A percentile compares a stretch with the other conserved stretches of the same genome.
These are phyloP conservation scores for Trypanosoma rangeli DNA, from an alignment of 208 protist genomes.

Conservation along the genomic window DNA sequence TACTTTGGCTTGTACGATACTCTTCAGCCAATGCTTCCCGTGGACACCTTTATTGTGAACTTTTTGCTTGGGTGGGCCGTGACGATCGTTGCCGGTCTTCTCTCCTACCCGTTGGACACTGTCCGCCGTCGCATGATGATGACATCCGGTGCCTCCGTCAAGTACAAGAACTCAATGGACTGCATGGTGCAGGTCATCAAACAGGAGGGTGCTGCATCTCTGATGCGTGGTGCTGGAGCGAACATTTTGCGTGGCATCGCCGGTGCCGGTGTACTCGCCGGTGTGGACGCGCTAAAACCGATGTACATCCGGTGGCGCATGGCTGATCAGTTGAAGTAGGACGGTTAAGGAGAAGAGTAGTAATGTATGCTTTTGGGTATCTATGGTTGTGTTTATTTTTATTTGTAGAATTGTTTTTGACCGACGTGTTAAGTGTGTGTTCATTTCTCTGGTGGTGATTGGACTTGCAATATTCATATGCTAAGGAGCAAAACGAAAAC, in stretches of 20 bases:
- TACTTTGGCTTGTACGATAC: conserved; percentile 97
- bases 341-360: not conserved
- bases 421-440: too few relatives aligned
- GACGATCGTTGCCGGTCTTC: conserved; percentile 66
- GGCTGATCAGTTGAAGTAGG: conserved; percentile 11
- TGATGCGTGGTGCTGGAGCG: conserved; percentile 70
- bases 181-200: conserved; percentile 64
- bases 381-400: too few relatives aligned
- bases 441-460: too few relatives aligned
- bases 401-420: too few relatives aligned
- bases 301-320: conserved; percentile 66
- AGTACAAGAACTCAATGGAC: conserved; percentile 77
- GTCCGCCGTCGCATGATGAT: conserved; percentile 97
- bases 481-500: too few relatives aligned
- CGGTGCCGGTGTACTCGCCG: conserved; percentile 76
- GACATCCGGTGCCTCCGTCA: conserved; percentile 64
- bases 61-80: conserved; percentile 73
- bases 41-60: conserved; percentile 71
- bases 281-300: conserved; percentile 81
- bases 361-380: too few relatives aligned
- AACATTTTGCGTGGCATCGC: conserved; percentile 83
- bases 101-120: conserved; percentile 98
- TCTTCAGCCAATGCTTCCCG: conserved; percentile 65
- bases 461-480: too few relatives aligned
- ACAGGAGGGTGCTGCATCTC: conserved; percentile 47